Evolutionary conservation across 768 basidiomycete genomes (phyloP), one percentile per base, ranked within the genome.

Genomic region (Lentinula lateritia): DNA sequence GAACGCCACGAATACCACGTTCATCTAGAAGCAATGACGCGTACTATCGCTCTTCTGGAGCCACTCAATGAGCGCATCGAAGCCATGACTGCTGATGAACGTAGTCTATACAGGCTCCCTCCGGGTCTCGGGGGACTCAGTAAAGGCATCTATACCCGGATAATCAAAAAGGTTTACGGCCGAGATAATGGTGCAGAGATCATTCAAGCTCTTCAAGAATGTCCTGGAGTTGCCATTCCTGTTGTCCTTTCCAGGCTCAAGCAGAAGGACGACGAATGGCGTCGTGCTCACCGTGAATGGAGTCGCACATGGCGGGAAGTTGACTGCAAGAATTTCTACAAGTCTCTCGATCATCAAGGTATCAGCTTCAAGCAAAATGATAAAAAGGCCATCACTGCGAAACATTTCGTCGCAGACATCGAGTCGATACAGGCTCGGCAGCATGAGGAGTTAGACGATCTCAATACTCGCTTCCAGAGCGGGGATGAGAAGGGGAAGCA

Each of bases 1-100:
- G 97, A 99, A 73, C 87, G 97, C 34, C 94, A 98, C 74, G 96
- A 98, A 74, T 98, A 93, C 71, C 95, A 97, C 67, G 95, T 95
- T 62, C 92, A 95, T 67, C 84, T 99, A 45, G 94, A 97, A 70
- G 93, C 89, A 16, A 86, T 98, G 66, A 76, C 85, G 9, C 87
- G 95, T 46, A 98, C 95, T 13, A 96, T 98, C 68, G 86, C 92
- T 1, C 76, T 96, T 46, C 83, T 99, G 61, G 94, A 98, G 69
- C 95, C 95, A 2, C 81, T 98, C 62, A 83, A 85, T 61, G 81
- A 79, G 28, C 88, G 94, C 42, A 89, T 99, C 66, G 87, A 90
- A 65, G 86, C 88, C 64, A 97, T 98, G 95, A 79, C 87, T 34
- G 79, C 84, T 50, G 95, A 97, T 63, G 97, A 98, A 71, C 85